Evolutionary conservation across 2,329 filamentous ascomycete genomes (phyloP).

Genomic region (Apiospora pterosperma): DNA sequence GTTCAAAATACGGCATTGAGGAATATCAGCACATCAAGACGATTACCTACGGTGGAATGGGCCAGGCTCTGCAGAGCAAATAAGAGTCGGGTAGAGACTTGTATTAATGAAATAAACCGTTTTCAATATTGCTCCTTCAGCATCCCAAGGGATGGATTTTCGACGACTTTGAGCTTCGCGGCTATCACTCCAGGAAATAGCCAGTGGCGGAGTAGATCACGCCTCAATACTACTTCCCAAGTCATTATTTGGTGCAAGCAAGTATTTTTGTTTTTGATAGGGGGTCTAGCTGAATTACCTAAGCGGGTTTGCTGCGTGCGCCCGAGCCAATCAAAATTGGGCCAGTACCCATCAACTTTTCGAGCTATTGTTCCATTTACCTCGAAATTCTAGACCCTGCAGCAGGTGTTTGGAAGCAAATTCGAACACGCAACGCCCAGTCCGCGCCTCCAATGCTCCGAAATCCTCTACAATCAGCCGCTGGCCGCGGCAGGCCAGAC

Average conservation of each 20-base stretch:
- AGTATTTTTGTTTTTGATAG: neutral
- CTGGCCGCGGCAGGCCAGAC: constrained; percentile 22
- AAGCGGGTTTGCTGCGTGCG: neutral
- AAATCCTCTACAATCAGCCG: constrained; percentile 22
- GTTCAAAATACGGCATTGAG: constrained; percentile 71
- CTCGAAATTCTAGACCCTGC: neutral
- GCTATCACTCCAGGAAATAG: no score
- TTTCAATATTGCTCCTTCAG: neutral
- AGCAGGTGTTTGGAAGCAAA: neutral
- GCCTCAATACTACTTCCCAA: no score
- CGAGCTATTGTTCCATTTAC: neutral
- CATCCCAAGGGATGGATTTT: neutral
- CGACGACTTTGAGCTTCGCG: neutral
- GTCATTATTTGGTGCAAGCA: neutral
- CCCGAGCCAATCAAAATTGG: neutral
- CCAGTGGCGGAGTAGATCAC: no score
- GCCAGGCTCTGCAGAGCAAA: constrained; percentile 49
- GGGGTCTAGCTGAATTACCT: neutral
- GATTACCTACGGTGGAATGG: constrained; percentile 51
- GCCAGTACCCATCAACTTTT: constrained; percentile 1
- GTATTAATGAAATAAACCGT: neutral
- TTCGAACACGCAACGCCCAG: neutral
- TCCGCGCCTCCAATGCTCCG: constrained; percentile 24
- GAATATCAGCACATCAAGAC: constrained; percentile 77
- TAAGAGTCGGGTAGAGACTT: neutral